Conservation (phyloP, 306 rosid species). For the Urtica urens region DNA sequence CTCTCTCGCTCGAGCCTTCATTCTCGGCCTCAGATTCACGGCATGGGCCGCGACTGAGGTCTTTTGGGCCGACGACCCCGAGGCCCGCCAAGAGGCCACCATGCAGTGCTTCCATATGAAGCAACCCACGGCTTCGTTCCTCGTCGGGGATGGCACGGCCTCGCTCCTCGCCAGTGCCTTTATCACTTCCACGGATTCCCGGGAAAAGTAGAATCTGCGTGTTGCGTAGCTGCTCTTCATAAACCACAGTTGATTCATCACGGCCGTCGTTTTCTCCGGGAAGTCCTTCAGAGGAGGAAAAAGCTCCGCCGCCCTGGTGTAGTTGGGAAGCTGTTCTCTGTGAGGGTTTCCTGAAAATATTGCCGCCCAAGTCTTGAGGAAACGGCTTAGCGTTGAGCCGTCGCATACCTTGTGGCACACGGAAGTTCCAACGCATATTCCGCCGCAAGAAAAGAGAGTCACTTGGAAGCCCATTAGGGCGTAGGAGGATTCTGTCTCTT, state of each 20-base stretch:
- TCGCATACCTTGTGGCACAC: conserved; percentile 35
- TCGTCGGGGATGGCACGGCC: conserved; percentile 17
- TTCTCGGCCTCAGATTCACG: conserved; percentile 32
- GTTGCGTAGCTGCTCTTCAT: conserved; percentile 20
- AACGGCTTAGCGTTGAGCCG: conserved; percentile 16
- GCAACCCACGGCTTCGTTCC: conserved; percentile 28
- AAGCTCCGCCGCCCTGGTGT: conserved; percentile 9
- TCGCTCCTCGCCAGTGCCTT: conserved; percentile 17
- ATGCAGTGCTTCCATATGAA: conserved; percentile 39
- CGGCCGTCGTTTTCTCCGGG: conserved; percentile 9
- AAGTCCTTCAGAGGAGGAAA: conserved; percentile 32
- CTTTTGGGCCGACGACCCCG: neutral
- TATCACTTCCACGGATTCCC: conserved; percentile 16
- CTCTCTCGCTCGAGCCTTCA: conserved; percentile 15
- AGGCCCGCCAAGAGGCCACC: conserved; percentile 7
- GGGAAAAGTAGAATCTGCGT: conserved; percentile 29
- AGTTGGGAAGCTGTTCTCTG: conserved; percentile 18
- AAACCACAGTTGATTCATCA: conserved; percentile 16
- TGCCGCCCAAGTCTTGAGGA: conserved; percentile 34
- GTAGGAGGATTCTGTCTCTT: conserved; percentile 6
- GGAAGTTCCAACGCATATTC: conserved; percentile 34
- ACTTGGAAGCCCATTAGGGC: conserved; percentile 39
- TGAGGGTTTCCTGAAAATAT: conserved; percentile 11
- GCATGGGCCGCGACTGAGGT: conserved; percentile 25
- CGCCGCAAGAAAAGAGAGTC: conserved; percentile 40